Evolutionary conservation across 306 rosid genomes (phyloP), one percentile per base, ranked within the genome.

Genomic region (Cercis canadensis): DNA sequence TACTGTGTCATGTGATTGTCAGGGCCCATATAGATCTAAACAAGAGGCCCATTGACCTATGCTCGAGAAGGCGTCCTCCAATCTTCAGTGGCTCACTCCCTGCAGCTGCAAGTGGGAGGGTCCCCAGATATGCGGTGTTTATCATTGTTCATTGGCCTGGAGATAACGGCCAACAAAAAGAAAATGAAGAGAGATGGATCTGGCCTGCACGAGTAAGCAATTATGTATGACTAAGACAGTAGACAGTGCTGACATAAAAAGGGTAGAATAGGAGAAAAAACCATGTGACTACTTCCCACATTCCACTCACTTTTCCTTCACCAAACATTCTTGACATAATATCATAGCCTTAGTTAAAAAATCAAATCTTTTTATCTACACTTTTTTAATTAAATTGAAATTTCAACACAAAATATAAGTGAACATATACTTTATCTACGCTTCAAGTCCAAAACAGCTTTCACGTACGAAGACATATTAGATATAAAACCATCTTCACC

Each of bases 71-170:
- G 83, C n/a, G 73, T 85, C 86, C n/a, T n/a, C n/a, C n/a, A n/a
- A n/a, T n/a, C n/a, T n/a, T n/a, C n/a, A n/a, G n/a, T n/a, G n/a
- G n/a, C n/a, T n/a, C n/a, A n/a, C n/a, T n/a, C n/a, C n/a, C n/a
- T n/a, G n/a, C n/a, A n/a, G n/a, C n/a, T n/a, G 69, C 83, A 86
- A 88, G 88, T 84, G 77, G 88, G 80, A 77, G 85, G 87, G 89
- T 81, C 88, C 88, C 80, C 82, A 79, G 81, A 65, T 60, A 71
- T 67, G 73, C 70, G 78, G 81, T 76, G 70, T 70, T 75, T 76
- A 79, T 84, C 82, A 78, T 83, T 88, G 83, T 77, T 84, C 82
- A 78, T 83, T 88, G 83, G 83, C 81, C 76, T 73, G 36, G 11
- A 67, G 59, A 74, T 37, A 70, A 67, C 76, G 81, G 79, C 78